Evolutionary conservation across 108 stramenopile genomes (phyloP), one percentile per base, ranked within the genome.

Genomic region (Cylindrotheca fusiformis): DNA sequence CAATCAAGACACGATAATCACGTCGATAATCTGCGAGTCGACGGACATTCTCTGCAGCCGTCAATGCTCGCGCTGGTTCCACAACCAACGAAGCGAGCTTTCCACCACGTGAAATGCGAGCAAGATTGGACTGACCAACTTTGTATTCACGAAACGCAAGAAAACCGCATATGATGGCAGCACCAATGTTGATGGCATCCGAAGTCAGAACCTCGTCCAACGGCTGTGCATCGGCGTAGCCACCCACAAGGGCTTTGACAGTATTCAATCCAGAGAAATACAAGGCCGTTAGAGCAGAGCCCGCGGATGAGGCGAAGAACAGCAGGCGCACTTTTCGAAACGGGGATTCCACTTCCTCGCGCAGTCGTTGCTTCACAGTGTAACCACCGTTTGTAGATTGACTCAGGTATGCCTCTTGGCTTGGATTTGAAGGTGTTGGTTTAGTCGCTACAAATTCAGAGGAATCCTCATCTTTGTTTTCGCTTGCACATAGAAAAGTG

Each of bases 261-360:
- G 77, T 75, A 29, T 61, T 82, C 48, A 89, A 48, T 1, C 74
- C 60, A 0, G 81, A 83, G 67, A 93, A 93, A 57, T 90, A 93
- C 1, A 90, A 56, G 0, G 92, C 92, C 4, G 79, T 69, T 57
- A 78, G 36, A 2, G 92, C 92, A 19, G 85, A 86, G 29, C 55
- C 75, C 1, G 72, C 56, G 1, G 78, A 80, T n/a, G 69, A 60
- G 0, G 65, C 78, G 71, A 93, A 93, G 78, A 90, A 86, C 5
- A 74, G 55, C 1, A 93, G 60, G 14, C 92, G 84, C 17, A 90
- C 88, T 48, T 83, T 84, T 0, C 92, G 86, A 74, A 93, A 93
- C 20, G 92, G 88, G 6, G 83, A 85, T 60, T 93, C 92, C 6
- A 93, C 76, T 62, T 93, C 88, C 60, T 93, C 92, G 24, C 92